A percentile compares a stretch with the other conserved stretches of the same genome.
phyloP scores from a whole-genome alignment of 768 basidiomycete species.

The Coprinopsis marcescibilis region DNA sequence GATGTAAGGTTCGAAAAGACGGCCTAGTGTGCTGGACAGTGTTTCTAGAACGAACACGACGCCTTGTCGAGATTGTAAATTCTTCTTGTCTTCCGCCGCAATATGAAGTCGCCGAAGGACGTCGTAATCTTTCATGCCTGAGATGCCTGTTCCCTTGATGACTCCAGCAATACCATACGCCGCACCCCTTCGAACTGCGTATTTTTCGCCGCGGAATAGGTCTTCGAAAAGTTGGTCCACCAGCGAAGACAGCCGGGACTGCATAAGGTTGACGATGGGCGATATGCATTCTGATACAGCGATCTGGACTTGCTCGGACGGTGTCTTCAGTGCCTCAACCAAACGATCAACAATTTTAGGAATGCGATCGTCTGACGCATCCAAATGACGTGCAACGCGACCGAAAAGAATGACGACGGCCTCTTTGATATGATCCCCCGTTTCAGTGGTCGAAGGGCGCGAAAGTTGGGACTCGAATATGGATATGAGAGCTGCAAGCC shows the following conservation, averaged over 20 bases:
- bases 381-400: conserved; percentile 83
- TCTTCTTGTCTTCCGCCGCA: conserved; percentile 86
- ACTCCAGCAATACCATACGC: conserved; percentile 94
- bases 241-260: conserved; percentile 51
- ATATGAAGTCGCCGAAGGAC: conserved; percentile 66
- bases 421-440: conserved; percentile 86
- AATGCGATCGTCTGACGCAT: conserved; percentile 69
- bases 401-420: conserved; percentile 94
- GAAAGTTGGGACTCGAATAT: conserved; percentile 78
- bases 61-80: conserved; percentile 83
- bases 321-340: conserved; percentile 86
- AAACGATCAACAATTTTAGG: conserved; percentile 79
- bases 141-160: conserved; percentile 85
- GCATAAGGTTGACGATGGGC: conserved; percentile 73
- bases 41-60: conserved; percentile 95
- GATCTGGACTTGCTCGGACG: conserved; percentile 92
- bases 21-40: conserved; percentile 77
- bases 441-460: conserved; percentile 53
- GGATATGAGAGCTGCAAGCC: conserved; percentile 67
- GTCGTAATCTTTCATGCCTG: conserved; percentile 78
- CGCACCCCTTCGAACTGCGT: conserved; percentile 92
- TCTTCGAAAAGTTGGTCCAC: conserved; percentile 74
- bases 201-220: conserved; percentile 74
- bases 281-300: conserved; percentile 95
- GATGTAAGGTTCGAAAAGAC: conserved; percentile 92